Percentiles rank a stretch among this genome's conserved stretches.
Conservation (phyloP, 2,329 filamentous ascomycete species). For the Rugonectria rugulosa region DNA sequence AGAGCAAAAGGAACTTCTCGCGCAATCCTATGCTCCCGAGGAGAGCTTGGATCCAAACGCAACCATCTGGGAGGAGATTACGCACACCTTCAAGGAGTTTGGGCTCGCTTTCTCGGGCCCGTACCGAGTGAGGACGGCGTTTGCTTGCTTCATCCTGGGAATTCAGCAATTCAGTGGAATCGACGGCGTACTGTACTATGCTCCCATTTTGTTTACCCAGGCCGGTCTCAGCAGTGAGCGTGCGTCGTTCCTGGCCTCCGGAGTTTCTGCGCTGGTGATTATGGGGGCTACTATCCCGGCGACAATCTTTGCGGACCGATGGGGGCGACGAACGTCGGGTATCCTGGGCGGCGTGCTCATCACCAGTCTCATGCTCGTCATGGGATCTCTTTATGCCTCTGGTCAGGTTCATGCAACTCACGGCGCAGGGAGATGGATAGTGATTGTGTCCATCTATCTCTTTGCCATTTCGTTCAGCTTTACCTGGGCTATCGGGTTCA, state of each 20-base stretch:
- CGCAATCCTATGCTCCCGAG: conserved; percentile 19
- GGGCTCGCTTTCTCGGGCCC: conserved; percentile 44
- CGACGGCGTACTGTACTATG: conserved; percentile 69
- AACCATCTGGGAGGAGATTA: conserved; percentile 38
- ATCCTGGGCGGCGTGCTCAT: conserved; percentile 61
- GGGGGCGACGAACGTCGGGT: conserved; percentile 62
- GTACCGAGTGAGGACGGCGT: conserved; percentile 53
- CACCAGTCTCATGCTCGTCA: conserved; percentile 59
- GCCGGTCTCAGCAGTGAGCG: conserved; percentile 62
- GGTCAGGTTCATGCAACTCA: conserved; percentile 45
- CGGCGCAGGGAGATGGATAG: conserved; percentile 56
- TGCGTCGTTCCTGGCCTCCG: conserved; percentile 65
- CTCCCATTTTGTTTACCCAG: conserved; percentile 65
- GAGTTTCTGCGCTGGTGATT: conserved; percentile 65
- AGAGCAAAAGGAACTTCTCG: conserved; percentile 50
- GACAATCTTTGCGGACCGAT: conserved; percentile 61
- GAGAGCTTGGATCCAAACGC: conserved; percentile 39
- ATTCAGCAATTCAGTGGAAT: conserved; percentile 69
- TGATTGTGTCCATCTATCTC: conserved; percentile 59
- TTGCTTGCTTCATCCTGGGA: conserved; percentile 65
- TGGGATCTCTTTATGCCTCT: conserved; percentile 59
- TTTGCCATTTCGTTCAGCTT: conserved; percentile 54
- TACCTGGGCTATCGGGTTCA: conserved; percentile 62
- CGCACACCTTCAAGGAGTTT: conserved; percentile 42
- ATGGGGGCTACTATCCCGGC: conserved; percentile 62